phyloP scores from a whole-genome alignment of 169 alveolate genomes.

The Plasmodium gaboni region DNA sequence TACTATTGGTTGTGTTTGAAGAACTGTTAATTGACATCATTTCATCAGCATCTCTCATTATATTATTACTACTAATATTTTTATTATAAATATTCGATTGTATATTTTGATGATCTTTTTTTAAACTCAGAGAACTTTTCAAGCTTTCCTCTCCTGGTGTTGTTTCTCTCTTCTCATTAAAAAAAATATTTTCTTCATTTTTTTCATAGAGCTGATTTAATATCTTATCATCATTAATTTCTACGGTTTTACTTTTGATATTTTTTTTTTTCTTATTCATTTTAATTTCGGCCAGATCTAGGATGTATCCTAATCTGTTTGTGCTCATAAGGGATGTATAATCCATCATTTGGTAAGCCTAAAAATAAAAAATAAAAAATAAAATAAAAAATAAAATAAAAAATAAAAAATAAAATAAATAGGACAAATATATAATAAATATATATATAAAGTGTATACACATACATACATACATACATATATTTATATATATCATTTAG shows the following conservation, averaged over 20 bases:
- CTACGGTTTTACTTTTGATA: conserved; percentile 19
- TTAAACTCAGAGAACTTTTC: neutral
- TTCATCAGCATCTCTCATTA: neutral
- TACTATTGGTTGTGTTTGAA: neutral
- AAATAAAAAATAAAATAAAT: neutral
- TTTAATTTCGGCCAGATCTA: conserved; percentile 78
- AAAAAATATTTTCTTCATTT: neutral
- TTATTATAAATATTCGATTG: neutral
- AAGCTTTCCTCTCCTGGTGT: neutral
- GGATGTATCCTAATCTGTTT: conserved; percentile 77
- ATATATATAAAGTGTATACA: neutral
- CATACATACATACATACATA: neutral
- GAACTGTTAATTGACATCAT: neutral
- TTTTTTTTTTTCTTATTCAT: conserved; percentile 47
- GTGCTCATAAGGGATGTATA: conserved; percentile 80
- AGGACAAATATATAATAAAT: neutral
- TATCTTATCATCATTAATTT: conserved; percentile 29
- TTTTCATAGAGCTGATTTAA: neutral
- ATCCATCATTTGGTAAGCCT: conserved; percentile 80
- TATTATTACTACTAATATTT: neutral
- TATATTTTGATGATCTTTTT: neutral
- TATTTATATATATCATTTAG: neutral
- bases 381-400: neutral
- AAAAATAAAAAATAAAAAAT: conserved; percentile 5
- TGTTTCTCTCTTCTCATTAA: neutral